Evolutionary conservation across 1,284 basidiomycete species (phyloP), one percentile per base, ranked within the genome.

Genomic region (Vanrija pseudolonga): DNA sequence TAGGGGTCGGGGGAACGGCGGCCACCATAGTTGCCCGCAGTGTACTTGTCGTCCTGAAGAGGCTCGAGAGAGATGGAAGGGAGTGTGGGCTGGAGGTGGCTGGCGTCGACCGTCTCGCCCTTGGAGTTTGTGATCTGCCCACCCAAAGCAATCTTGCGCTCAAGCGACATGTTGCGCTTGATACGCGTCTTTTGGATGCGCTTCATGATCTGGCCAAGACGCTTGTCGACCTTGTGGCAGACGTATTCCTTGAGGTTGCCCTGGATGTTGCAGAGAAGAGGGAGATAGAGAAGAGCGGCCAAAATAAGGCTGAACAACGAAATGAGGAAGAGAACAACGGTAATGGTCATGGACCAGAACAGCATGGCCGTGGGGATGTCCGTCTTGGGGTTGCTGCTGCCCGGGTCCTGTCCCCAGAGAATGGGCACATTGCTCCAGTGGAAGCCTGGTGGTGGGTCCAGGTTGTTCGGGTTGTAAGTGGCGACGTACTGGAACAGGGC

Each of bases 191-290:
- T 89, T 68, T 89, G 88, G 76, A 89, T 88, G 65, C 88, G 86
- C 74, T 90, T 92, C 80, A 98, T 93, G 59, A 98, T 85, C 71
- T 89, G 89, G 54, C 86, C 83, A 65, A 98, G 97, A 63, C 95
- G 89, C 86, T 96, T 97, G 79, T 98, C 95, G 52, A 97, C 91
- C 79, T 98, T 97, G 80, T 98, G 91, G 77, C 94, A 98, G 75
- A 90, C 92, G 77, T 96, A 98, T 82, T 98, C 95, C 84, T 95
- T 95, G 51, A 97, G 78, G 76, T 97, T 97, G 36, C 93, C 93
- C 71, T 90, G 90, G 67, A 98, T 98, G 74, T 96, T 91, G 73
- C 88, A 89, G 20, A 98, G 81, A 42, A 98, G 81, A 20, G 95
- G 96, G 54, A 98, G 81, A 68, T 98, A 98, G 72, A 85, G 87